Evolutionary conservation across 108 stramenopile genomes (phyloP).

Genomic region (Chaetoceros tenuissimus): DNA sequence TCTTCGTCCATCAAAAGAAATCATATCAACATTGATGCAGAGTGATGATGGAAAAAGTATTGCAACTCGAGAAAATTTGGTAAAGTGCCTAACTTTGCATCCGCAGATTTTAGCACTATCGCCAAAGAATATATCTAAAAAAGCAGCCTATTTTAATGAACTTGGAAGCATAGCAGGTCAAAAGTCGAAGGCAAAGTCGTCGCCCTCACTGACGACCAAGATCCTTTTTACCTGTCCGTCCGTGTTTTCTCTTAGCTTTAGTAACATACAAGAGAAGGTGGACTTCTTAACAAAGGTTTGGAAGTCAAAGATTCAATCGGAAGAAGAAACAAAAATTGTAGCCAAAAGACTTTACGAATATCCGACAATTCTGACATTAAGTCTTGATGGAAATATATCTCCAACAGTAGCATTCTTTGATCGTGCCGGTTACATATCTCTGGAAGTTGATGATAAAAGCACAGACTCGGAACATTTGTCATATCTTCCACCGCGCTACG

Average conservation of each 20-base stretch:
- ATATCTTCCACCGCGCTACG: slow-evolving; percentile 55
- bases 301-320: slow-evolving; percentile 11
- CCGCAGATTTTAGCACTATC: slow-evolving; percentile 62
- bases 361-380: slow-evolving; percentile 65
- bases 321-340: not conserved
- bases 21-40: slow-evolving; percentile 16
- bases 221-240: slow-evolving; percentile 36
- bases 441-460: slow-evolving; percentile 35
- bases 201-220: slow-evolving; percentile 25
- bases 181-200: not conserved
- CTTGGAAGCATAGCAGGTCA: slow-evolving; percentile 22
- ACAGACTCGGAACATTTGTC: not conserved
- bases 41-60: not conserved
- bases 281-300: slow-evolving; percentile 51
- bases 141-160: slow-evolving; percentile 49
- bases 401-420: slow-evolving; percentile 74
- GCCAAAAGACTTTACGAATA: slow-evolving; percentile 38
- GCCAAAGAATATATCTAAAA: slow-evolving; percentile 39
- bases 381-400: slow-evolving; percentile 60
- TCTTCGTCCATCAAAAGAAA: slow-evolving; percentile 36
- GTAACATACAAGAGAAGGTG: slow-evolving; percentile 58
- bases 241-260: slow-evolving; percentile 61
- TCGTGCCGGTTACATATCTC: slow-evolving; percentile 57
- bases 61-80: slow-evolving; percentile 6
- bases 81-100: slow-evolving; percentile 51